Percentiles rank a stretch among this genome's conserved stretches.
Conservation (phyloP, 495 filamentous ascomycete species). For the Xylona heveae region DNA sequence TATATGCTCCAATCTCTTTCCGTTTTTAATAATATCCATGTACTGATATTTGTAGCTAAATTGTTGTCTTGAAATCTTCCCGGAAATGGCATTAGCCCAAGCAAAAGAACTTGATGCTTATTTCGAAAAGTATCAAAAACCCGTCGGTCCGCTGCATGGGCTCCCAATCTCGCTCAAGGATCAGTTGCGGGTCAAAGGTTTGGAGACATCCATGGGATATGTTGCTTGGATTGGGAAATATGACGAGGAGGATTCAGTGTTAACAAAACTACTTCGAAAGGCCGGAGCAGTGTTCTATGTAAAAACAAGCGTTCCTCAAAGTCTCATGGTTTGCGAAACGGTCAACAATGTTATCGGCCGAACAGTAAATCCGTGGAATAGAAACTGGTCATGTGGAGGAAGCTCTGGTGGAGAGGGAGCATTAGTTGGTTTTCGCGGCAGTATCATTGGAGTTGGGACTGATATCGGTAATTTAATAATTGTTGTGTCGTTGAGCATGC, state of each 20-base stretch:
- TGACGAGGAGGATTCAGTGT: background rate
- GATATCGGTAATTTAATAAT: too few species aligned
- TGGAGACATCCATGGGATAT: conserved; percentile 47
- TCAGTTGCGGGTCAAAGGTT: conserved; percentile 43
- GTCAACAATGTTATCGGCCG: conserved; percentile 22
- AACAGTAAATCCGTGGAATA: conserved; percentile 14
- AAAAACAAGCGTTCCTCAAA: conserved; percentile 24
- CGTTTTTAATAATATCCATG: too few species aligned
- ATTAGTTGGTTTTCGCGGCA: conserved; percentile 30
- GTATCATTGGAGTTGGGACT: conserved; percentile 30
- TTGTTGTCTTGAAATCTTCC: background rate
- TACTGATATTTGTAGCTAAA: too few species aligned
- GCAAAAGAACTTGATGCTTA: conserved; percentile 3
- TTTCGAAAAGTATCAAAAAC: conserved; percentile 2
- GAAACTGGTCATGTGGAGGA: conserved; percentile 26
- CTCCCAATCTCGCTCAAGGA: conserved; percentile 48
- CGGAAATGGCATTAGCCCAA: background rate
- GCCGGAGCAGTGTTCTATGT: conserved; percentile 18
- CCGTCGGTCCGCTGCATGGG: conserved; percentile 33
- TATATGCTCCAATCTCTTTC: too few species aligned
- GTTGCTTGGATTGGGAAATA: conserved; percentile 10
- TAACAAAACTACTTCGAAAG: background rate
- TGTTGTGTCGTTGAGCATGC: background rate
- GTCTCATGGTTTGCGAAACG: conserved; percentile 17
- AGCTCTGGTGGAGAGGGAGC: conserved; percentile 45